A percentile compares a stretch with the other conserved stretches of the same genome.
These are phyloP conservation scores for Meyerozyma carpophila DNA, from an alignment of 1,139 yeast genomes.

Conservation along the genomic window DNA sequence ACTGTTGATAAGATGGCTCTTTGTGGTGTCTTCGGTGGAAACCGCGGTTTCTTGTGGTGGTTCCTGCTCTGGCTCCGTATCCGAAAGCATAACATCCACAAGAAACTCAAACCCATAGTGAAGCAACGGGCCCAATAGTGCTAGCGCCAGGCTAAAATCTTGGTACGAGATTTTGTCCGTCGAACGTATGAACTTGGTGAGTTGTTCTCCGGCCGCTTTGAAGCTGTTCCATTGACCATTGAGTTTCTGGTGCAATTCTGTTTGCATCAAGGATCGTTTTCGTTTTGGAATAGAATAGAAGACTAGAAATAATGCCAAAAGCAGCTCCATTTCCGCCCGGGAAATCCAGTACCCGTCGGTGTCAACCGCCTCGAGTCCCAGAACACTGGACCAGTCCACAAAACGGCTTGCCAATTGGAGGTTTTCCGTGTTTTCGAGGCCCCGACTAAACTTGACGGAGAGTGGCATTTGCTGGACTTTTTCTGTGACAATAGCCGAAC, in stretches of 20 bases:
- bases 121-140: not conserved
- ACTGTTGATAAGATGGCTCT: not conserved
- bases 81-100: not conserved
- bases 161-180: constrained; percentile 20
- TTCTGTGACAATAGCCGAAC: not conserved
- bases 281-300: constrained; percentile 21
- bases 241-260: constrained; percentile 9
- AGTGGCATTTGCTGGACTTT: not conserved
- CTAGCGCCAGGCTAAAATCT: constrained; percentile 21
- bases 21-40: not conserved
- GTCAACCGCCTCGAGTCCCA: constrained; percentile 13
- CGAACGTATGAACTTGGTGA: not conserved
- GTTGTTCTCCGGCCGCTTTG: constrained; percentile 18
- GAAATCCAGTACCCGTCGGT: constrained; percentile 24
- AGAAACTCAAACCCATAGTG: not conserved
- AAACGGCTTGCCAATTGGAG: not conserved
- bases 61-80: not conserved
- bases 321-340: constrained; percentile 26
- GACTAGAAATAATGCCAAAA: constrained; percentile 40
- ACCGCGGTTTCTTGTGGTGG: not conserved
- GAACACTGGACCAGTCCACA: not conserved
- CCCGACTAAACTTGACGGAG: not conserved
- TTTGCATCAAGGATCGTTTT: constrained; percentile 18
- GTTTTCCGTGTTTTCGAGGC: not conserved
- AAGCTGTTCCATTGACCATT: constrained; percentile 39